These are phyloP conservation scores for Agrocybe pediades DNA, from an alignment of 768 basidiomycete genomes.

Conservation along the genomic window DNA sequence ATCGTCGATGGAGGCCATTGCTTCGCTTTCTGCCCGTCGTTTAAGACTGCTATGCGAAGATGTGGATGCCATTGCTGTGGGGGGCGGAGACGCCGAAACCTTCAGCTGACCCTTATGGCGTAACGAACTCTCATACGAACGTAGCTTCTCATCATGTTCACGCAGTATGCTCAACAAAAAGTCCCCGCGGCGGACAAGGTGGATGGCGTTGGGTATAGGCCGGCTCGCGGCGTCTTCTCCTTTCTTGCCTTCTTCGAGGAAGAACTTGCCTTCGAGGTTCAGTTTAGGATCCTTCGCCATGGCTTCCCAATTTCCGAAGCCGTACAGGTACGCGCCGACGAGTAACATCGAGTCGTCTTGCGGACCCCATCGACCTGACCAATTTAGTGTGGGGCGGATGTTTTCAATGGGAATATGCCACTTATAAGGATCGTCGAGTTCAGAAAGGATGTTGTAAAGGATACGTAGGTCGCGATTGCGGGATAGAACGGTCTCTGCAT, in stretches of 20 bases:
- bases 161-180: constrained; percentile 84
- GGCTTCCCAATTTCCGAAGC: constrained; percentile 96
- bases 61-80: constrained; percentile 67
- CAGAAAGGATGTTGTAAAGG: constrained; percentile 77
- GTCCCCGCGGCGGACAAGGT: constrained; percentile 95
- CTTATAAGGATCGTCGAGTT: constrained; percentile 70
- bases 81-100: constrained; percentile 74
- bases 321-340: constrained; percentile 90
- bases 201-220: constrained; percentile 96
- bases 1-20: constrained; percentile 80
- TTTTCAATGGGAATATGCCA: constrained; percentile 93
- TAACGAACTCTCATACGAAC: constrained; percentile 82
- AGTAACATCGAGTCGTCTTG: constrained; percentile 94
- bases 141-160: constrained; percentile 89
- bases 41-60: constrained; percentile 66
- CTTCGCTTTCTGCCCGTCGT: constrained; percentile 84
- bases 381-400: constrained; percentile 91
- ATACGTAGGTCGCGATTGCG: constrained; percentile 88
- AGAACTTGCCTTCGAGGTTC: constrained; percentile 89
- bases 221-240: constrained; percentile 81
- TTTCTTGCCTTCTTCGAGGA: constrained; percentile 97
- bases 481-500: constrained; percentile 95
- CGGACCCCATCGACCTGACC: constrained; percentile 94
- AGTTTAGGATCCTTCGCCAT: constrained; percentile 89
- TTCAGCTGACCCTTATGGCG: constrained; percentile 72